Percentiles rank a stretch among this genome's conserved stretches.
Evolutionary conservation across 2,329 filamentous ascomycete genomes (phyloP).

Genomic region (Drechslerella dactyloides): DNA sequence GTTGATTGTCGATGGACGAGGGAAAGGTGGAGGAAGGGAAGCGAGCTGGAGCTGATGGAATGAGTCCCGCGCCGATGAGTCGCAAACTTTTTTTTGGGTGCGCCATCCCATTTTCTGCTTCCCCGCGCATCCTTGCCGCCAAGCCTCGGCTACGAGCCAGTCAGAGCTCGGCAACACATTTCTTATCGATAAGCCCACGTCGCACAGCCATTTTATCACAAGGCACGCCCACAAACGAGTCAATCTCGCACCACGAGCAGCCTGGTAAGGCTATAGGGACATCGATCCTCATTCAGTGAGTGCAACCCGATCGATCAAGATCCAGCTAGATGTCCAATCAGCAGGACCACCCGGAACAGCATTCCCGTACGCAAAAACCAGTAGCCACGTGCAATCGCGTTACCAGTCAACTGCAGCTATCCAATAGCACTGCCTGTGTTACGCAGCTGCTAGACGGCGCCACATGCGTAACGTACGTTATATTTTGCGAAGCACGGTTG

Average conservation of each 20-base stretch:
- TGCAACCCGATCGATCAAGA: too few relatives aligned
- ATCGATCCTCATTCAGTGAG: too few relatives aligned
- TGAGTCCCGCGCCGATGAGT: constrained; percentile 39
- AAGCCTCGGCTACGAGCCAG: background rate
- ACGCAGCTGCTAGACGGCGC: too few relatives aligned
- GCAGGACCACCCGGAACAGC: too few relatives aligned
- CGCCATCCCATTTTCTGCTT: constrained; percentile 33
- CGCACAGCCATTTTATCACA: background rate
- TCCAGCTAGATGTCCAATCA: too few relatives aligned
- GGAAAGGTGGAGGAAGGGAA: constrained; percentile 1
- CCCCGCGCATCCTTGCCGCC: constrained; percentile 16
- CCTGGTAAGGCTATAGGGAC: too few relatives aligned
- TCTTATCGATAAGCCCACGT: constrained; percentile 28
- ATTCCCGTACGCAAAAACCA: too few relatives aligned
- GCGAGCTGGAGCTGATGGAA: background rate
- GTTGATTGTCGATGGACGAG: background rate
- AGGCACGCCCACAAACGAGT: background rate
- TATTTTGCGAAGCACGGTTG: too few relatives aligned
- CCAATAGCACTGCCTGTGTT: too few relatives aligned
- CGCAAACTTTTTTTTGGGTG: constrained; percentile 47
- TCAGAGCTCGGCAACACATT: background rate
- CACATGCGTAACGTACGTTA: too few relatives aligned
- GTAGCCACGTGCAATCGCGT: too few relatives aligned
- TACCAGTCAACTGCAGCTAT: too few relatives aligned
- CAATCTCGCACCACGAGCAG: background rate